phyloP scores from a whole-genome alignment of 1,139 yeast species.

The Pichia inconspicua region DNA sequence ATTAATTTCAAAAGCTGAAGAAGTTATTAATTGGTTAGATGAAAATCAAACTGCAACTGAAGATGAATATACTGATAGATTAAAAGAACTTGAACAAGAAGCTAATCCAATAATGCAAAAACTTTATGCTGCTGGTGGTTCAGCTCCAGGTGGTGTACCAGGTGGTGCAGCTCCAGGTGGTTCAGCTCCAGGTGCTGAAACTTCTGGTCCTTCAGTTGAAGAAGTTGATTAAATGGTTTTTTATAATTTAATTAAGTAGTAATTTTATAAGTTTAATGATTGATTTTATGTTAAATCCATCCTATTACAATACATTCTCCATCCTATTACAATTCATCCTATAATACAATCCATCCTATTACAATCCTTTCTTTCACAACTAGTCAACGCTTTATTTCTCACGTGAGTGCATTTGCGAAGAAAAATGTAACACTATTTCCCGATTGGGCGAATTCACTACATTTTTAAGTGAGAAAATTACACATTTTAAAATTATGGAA shows the following conservation, averaged over 20 bases:
- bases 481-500: too few relatives aligned
- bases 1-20: slow-evolving; percentile 36
- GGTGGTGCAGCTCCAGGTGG: slow-evolving; percentile 15
- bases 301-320: too few relatives aligned
- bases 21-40: slow-evolving; percentile 44
- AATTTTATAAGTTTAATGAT: neutral
- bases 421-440: too few relatives aligned
- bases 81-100: slow-evolving; percentile 56
- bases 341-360: too few relatives aligned
- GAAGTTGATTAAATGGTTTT: slow-evolving; percentile 48
- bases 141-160: slow-evolving; percentile 35
- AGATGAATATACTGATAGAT: slow-evolving; percentile 51
- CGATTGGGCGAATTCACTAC: too few relatives aligned
- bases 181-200: slow-evolving; percentile 38
- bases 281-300: too few relatives aligned
- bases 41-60: slow-evolving; percentile 44
- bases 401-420: too few relatives aligned
- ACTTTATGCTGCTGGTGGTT: slow-evolving; percentile 54
- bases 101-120: slow-evolving; percentile 62
- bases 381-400: too few relatives aligned
- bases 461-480: too few relatives aligned
- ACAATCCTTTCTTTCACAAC: too few relatives aligned
- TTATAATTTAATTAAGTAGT: neutral
- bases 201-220: slow-evolving; percentile 63
- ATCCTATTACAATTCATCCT: too few relatives aligned